Base-by-base conservation (phyloP, 352 stramenopile genomes). In the Phytophthora fragariaefolia region DNA sequence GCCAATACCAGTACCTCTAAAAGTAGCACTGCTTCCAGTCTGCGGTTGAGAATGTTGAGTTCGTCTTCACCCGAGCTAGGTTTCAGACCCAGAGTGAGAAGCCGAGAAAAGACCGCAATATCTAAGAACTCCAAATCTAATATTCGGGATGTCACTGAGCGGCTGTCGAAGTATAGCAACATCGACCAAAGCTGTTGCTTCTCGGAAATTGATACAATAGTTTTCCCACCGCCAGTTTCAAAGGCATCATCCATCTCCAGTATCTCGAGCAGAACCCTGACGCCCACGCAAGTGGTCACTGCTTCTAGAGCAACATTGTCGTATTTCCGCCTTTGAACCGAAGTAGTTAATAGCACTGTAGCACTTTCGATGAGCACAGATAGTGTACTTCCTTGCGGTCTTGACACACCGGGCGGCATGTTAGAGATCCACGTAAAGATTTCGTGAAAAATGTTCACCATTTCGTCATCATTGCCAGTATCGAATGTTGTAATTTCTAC, bases 181-280 rank as follows among this genome's bases (percentile, higher is more conserved):
- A 58, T 56, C 1, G 50, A 53, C 72, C 72, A 79, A 17, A 79
- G 54, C 17, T 62, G 54, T 28, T 72, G 68, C 22, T 80, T 80
- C 27, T 60, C 46, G 23, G 53, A 32, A 34, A 71, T 50, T 0
- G 27, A 27, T 12, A 69, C 24, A 6, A 51, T 47, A 4, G 48
- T 61, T 4, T 18, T 23, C 9, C 26, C 3, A 23, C 50, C 13
- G 1, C 32, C 10, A 3, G 32, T 30, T 27, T 32, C 27, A 26
- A n/a, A 26, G 5, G 20, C 24, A 9, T 24, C 32, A 46, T 46
- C 13, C 27, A 43, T 34, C 27, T 12, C 50, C 22, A 76, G 27
- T 17, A 74, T 34, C 13, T 66, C 22, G 2, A 71, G 48, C 30
- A 76, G 3, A 1, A 27, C 20, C 15, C 17, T 7, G 6, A 49